These are phyloP conservation scores for Urtica urens DNA, from an alignment of 306 rosid genomes.

Conservation along the genomic window DNA sequence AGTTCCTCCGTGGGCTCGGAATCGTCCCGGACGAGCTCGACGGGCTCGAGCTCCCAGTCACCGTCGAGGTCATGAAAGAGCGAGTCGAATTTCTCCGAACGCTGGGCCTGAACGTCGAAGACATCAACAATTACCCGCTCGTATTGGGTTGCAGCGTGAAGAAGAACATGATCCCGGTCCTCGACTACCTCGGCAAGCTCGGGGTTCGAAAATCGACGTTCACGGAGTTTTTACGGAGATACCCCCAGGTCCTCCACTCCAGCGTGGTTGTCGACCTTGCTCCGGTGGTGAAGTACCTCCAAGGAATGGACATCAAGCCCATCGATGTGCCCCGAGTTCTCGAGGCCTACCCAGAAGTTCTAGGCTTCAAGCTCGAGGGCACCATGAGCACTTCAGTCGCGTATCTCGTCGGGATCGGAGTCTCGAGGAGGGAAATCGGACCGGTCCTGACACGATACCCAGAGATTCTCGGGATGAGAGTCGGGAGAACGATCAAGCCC, in stretches of 20 bases:
- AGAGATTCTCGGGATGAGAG: slow-evolving; percentile 92
- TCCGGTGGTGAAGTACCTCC: slow-evolving; percentile 80
- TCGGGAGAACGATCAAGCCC: slow-evolving; percentile 80
- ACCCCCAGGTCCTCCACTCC: slow-evolving; percentile 93
- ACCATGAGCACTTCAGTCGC: slow-evolving; percentile 98
- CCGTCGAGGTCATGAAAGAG: slow-evolving; percentile 85
- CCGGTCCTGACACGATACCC: slow-evolving; percentile 74
- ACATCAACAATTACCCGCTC: slow-evolving; percentile 85
- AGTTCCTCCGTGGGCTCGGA: slow-evolving; percentile 64
- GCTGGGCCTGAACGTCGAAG: slow-evolving; percentile 74
- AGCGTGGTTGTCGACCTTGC: slow-evolving; percentile 89
- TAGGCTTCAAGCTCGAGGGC: slow-evolving; percentile 96
- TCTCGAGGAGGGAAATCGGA: slow-evolving; percentile 84
- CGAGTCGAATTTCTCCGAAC: slow-evolving; percentile 83
- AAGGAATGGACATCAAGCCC: slow-evolving; percentile 87
- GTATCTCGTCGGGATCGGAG: slow-evolving; percentile 81
- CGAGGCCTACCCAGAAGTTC: slow-evolving; percentile 78
- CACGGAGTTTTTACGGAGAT: slow-evolving; percentile 67
- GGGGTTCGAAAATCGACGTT: slow-evolving; percentile 82
- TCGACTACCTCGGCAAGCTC: slow-evolving; percentile 88
- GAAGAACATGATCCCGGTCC: slow-evolving; percentile 98
- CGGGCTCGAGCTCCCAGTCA: slow-evolving; percentile 92
- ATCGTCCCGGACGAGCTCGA: slow-evolving; percentile 95
- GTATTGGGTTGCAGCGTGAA: slow-evolving; percentile 97
- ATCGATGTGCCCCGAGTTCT: slow-evolving; percentile 71